Base-by-base conservation (phyloP, 2,329 filamentous ascomycete genomes). In the Trichoderma breve region DNA sequence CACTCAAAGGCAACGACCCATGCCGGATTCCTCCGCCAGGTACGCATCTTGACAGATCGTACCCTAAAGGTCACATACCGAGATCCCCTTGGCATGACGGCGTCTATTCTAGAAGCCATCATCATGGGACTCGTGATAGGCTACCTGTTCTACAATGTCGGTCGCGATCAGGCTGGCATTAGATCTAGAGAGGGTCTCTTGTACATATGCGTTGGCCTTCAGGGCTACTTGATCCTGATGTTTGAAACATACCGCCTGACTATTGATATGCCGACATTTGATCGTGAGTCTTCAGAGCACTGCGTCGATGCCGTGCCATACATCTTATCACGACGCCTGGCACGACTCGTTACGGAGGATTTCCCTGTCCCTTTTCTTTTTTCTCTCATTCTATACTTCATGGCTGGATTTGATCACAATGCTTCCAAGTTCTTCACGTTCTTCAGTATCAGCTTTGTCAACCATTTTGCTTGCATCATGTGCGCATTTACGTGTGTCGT, bases 221-320 rank as follows among this genome's bases (percentile, higher is more conserved):
- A 95, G 76, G 92, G 92, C 1, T 95, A 95, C 77, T 84, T 95
- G 3, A 90, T 94, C 64, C 84, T 95, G 12, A 84, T 94, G 14
- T 94, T 93, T 73, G 93, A 95, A 79, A 90, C 89, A 0, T 95
- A 93, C 76, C 89, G 93, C 5, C 82, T 95, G 72, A 93, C 91
- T 0, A 86, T 92, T 64, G 92, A 95, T 74, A 93, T 95, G 15
- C 88, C 89, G 30, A 85, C 92, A 0, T 95, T 94, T 76, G 92
- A 95, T 76, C 89, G 92, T 70, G 92, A 95, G 77, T 86, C 89
- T 36, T 89, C 89, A 36, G 92, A 95, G 79, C 90, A 91, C 4
- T 92, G 93, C 24, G 91, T 93, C 21, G 87, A 88, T 36, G 88
- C 92, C 3, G 80, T 92, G 0, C 89, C 91, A 0, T 95, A 92